A percentile compares a stretch with the other conserved stretches of the same genome.
phyloP scores from a whole-genome alignment of 2,329 filamentous ascomycete species.

The Aspergillus flavus region DNA sequence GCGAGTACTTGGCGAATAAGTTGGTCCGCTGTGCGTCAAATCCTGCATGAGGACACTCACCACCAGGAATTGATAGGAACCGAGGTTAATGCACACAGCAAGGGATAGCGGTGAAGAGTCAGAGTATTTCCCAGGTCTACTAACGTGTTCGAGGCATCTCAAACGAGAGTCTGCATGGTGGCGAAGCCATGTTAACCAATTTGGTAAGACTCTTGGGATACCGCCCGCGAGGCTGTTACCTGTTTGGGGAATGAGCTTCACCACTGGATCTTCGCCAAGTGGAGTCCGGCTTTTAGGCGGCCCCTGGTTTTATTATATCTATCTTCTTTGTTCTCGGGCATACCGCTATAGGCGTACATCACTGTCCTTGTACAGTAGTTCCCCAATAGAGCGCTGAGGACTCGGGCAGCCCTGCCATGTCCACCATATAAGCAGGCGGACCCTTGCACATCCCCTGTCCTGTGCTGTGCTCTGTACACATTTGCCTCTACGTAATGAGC shows the following conservation, averaged over 20 bases:
- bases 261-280: background rate
- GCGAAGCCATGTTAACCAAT: background rate
- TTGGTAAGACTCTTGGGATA: background rate
- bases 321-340: background rate
- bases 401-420: background rate
- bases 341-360: background rate
- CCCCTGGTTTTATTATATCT: background rate
- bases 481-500: background rate
- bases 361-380: background rate
- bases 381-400: background rate
- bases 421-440: background rate
- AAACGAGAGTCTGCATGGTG: background rate
- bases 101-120: background rate
- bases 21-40: slow-evolving; percentile 42
- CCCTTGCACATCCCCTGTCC: background rate
- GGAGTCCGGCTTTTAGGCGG: background rate
- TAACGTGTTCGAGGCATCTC: no score
- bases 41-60: slow-evolving; percentile 47
- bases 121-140: background rate
- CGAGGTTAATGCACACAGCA: background rate
- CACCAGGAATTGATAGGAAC: slow-evolving; percentile 47
- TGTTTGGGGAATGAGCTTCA: background rate
- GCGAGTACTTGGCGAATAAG: slow-evolving; percentile 35
- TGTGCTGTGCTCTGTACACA: background rate
- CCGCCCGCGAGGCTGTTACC: slow-evolving; percentile 3